Percentiles rank a stretch among this genome's conserved stretches.
Evolutionary conservation across 192 early-diverging fungal species (phyloP).

Genomic region (Paraglomus brasilianum): DNA sequence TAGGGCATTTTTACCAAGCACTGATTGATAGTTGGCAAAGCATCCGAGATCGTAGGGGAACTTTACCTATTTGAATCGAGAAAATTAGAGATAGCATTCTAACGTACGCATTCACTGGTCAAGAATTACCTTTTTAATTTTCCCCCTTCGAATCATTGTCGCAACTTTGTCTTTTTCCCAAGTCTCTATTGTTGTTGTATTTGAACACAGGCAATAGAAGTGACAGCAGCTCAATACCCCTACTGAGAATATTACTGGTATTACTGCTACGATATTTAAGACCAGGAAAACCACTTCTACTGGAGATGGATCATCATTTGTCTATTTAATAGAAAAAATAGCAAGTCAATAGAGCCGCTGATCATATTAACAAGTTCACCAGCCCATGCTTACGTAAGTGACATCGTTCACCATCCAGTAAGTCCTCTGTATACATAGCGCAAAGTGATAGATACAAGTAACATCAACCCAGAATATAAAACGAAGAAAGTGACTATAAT

Average conservation of each 20-base stretch:
- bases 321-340: background rate
- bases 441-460: conserved; percentile 54
- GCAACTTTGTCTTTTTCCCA: conserved; percentile 73
- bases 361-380: background rate
- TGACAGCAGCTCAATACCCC: conserved; percentile 70
- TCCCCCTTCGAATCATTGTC: conserved; percentile 58
- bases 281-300: conserved; percentile 72
- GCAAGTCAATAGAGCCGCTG: background rate
- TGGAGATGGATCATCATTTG: conserved; percentile 48
- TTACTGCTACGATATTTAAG: conserved; percentile 67
- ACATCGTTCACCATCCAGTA: conserved; percentile 43
- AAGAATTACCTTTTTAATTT: conserved; percentile 52
- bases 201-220: conserved; percentile 63
- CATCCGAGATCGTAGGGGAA: conserved; percentile 86
- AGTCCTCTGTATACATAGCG: conserved; percentile 54
- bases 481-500: conserved; percentile 75
- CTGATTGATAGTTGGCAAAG: conserved; percentile 66
- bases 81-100: too few species aligned
- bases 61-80: conserved; percentile 32
- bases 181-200: conserved; percentile 84
- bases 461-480: conserved; percentile 72
- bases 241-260: conserved; percentile 68
- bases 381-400: conserved; percentile 30
- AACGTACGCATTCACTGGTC: too few species aligned
- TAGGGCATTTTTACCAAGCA: conserved; percentile 68